Evolutionary conservation across 2,329 filamentous ascomycete genomes (phyloP).

Genomic region (Colletotrichum sp.): DNA sequence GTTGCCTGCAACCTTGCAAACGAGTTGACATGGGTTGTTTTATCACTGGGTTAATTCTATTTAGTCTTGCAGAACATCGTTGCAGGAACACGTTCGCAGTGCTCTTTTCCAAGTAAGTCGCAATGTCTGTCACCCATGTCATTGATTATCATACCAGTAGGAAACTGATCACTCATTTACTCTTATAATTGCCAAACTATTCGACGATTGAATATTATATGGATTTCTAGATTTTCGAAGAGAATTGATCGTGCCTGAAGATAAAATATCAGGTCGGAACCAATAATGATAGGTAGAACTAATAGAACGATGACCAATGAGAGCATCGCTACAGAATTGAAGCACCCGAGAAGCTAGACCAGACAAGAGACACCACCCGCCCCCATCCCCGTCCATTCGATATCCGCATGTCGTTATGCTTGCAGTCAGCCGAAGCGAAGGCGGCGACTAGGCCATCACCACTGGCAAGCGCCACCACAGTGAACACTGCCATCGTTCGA

Average conservation of each 20-base stretch:
- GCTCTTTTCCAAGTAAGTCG: neutral
- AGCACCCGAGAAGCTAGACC: neutral
- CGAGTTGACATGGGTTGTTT: neutral
- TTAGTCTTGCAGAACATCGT: neutral
- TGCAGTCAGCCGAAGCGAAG: too few relatives aligned
- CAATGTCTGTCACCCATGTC: neutral
- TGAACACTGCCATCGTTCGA: neutral
- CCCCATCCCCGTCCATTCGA: neutral
- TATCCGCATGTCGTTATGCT: neutral
- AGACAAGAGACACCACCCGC: neutral
- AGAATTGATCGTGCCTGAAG: neutral
- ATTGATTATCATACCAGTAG: neutral
- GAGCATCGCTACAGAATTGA: neutral
- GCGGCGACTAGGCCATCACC: neutral
- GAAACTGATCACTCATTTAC: neutral
- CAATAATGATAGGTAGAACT: neutral
- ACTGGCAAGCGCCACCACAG: conserved; percentile 1
- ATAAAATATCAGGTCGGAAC: neutral
- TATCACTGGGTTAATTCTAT: neutral
- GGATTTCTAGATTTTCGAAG: neutral
- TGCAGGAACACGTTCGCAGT: neutral
- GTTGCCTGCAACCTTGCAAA: neutral
- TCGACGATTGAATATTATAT: neutral
- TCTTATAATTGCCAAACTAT: neutral
- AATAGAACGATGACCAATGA: neutral